These are phyloP conservation scores for Chionographis japonica DNA, from an alignment of 106 monocot genomes.

Conservation along the genomic window DNA sequence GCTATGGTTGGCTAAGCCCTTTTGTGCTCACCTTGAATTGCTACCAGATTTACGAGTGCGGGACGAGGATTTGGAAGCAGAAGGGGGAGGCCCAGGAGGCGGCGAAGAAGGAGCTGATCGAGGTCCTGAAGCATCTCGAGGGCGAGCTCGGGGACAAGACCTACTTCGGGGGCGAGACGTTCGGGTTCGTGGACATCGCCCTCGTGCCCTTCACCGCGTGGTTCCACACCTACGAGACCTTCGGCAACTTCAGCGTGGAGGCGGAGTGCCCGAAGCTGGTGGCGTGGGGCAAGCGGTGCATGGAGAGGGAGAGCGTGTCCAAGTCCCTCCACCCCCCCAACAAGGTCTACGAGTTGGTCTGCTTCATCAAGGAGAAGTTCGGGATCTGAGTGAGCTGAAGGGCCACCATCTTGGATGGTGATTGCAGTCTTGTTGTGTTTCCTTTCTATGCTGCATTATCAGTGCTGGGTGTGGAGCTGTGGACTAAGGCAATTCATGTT, in stretches of 20 bases:
- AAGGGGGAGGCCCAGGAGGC: conserved; percentile 45
- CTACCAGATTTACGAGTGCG: conserved; percentile 28
- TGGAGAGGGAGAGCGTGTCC: conserved; percentile 48
- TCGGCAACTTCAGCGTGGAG: conserved; percentile 38
- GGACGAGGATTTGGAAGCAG: conserved; percentile 36
- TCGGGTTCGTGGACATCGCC: conserved; percentile 56
- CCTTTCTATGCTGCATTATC: no score
- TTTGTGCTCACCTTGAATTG: not conserved
- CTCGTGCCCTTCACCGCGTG: conserved; percentile 42
- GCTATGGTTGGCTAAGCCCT: no score
- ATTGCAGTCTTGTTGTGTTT: no score
- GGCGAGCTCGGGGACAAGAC: conserved; percentile 48
- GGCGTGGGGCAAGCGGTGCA: conserved; percentile 53
- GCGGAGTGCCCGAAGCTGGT: conserved; percentile 34
- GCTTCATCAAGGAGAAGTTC: conserved; percentile 22
- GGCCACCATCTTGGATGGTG: not conserved
- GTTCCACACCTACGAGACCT: conserved; percentile 48
- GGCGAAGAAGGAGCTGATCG: conserved; percentile 45
- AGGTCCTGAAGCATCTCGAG: conserved; percentile 37
- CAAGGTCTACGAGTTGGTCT: conserved; percentile 45
- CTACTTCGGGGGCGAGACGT: conserved; percentile 44
- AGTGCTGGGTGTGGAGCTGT: no score
- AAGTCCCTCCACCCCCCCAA: conserved; percentile 24
- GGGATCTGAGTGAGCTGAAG: conserved; percentile 19
- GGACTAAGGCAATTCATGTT: no score